Evolutionary conservation across 805 yeast genomes (phyloP).

Genomic region (Saccharomyces mikatae): DNA sequence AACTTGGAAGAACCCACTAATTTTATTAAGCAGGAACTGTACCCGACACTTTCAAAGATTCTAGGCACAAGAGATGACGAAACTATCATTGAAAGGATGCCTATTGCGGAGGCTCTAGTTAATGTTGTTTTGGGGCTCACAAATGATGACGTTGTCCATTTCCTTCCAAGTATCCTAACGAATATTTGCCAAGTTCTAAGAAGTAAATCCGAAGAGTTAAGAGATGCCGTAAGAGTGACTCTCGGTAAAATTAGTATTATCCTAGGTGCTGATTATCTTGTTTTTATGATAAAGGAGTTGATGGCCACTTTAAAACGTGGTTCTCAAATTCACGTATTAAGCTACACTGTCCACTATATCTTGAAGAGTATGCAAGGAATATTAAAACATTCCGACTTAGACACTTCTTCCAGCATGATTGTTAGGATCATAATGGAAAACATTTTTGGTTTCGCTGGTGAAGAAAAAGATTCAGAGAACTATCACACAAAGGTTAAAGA

Average conservation of each 20-base stretch:
- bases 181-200: slow-evolving; percentile 83
- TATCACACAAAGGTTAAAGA: slow-evolving; percentile 81
- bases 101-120: slow-evolving; percentile 73
- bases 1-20: slow-evolving; percentile 33
- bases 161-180: slow-evolving; percentile 76
- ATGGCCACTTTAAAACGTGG: slow-evolving; percentile 76
- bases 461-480: slow-evolving; percentile 91
- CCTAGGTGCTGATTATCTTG: slow-evolving; percentile 67
- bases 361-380: slow-evolving; percentile 43
- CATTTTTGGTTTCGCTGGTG: slow-evolving; percentile 82
- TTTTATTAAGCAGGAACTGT: slow-evolving; percentile 48
- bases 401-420: slow-evolving; percentile 51
- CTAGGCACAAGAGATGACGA: slow-evolving; percentile 65
- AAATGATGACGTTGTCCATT: slow-evolving; percentile 43
- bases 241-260: slow-evolving; percentile 54
- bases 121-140: slow-evolving; percentile 57
- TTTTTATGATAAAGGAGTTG: slow-evolving; percentile 70
- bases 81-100: slow-evolving; percentile 66
- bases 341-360: slow-evolving; percentile 75
- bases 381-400: slow-evolving; percentile 64
- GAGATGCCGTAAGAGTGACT: slow-evolving; percentile 78
- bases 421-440: slow-evolving; percentile 83
- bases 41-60: slow-evolving; percentile 53
- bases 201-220: slow-evolving; percentile 74
- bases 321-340: slow-evolving; percentile 86